These are phyloP conservation scores for Turritis glabra DNA, from an alignment of 345 rosid genomes.

Conservation along the genomic window DNA sequence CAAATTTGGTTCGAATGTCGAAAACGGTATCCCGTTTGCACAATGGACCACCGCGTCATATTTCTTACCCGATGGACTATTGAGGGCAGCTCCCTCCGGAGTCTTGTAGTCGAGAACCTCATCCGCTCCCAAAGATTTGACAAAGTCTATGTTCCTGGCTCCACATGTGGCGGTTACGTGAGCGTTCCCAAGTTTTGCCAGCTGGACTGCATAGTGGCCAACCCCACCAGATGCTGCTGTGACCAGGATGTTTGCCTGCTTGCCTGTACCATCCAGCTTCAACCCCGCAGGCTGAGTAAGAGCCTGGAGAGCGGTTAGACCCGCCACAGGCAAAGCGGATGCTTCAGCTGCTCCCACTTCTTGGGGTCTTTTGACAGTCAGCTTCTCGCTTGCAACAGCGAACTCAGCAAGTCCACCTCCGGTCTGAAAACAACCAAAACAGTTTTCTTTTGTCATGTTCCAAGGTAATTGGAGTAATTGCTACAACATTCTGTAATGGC, in stretches of 20 bases:
- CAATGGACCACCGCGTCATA: slow-evolving; percentile 78
- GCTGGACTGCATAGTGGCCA: slow-evolving; percentile 76
- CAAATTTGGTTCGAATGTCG: slow-evolving; percentile 65
- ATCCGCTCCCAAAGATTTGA: slow-evolving; percentile 75
- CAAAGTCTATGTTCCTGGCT: slow-evolving; percentile 62
- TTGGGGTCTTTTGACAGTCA: slow-evolving; percentile 55
- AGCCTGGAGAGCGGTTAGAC: slow-evolving; percentile 66
- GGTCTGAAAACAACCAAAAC: slow-evolving; percentile 34
- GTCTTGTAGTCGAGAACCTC: slow-evolving; percentile 84
- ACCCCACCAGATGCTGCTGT: slow-evolving; percentile 91
- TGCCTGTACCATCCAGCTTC: slow-evolving; percentile 63
- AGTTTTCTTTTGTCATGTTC: background rate
- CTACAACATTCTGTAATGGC: background rate
- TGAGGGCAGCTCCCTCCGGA: slow-evolving; percentile 70
- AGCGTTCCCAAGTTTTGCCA: slow-evolving; percentile 70
- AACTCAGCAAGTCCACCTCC: slow-evolving; percentile 72
- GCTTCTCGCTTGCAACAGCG: slow-evolving; percentile 59
- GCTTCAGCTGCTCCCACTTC: slow-evolving; percentile 73
- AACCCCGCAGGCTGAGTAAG: slow-evolving; percentile 59
- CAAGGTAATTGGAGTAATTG: background rate
- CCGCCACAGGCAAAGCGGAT: slow-evolving; percentile 67
- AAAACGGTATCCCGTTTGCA: slow-evolving; percentile 60
- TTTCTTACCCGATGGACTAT: slow-evolving; percentile 70
- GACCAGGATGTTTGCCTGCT: slow-evolving; percentile 56
- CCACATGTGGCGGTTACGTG: slow-evolving; percentile 92